A percentile compares a stretch with the other conserved stretches of the same genome.
phyloP scores from a whole-genome alignment of 2,329 filamentous ascomycete genomes.

The Venturia carpophila region DNA sequence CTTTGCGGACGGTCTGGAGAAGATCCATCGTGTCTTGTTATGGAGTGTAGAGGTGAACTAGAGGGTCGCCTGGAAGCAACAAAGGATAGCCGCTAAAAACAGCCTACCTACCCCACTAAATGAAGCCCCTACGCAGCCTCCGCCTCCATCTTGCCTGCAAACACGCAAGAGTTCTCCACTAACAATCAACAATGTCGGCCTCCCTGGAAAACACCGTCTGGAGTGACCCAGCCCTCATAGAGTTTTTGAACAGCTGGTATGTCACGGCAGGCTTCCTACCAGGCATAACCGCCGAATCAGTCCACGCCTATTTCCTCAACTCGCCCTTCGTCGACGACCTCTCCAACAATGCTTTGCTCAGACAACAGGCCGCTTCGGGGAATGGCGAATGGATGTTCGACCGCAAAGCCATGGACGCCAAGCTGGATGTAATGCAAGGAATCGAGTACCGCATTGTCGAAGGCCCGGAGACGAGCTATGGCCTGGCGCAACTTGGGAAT shows the following conservation, averaged over 20 bases:
- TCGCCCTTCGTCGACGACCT: conserved; percentile 56
- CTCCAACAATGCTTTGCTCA: conserved; percentile 48
- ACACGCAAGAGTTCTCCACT: neutral
- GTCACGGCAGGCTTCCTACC: neutral
- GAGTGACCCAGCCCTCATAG: conserved; percentile 8
- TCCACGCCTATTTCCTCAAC: conserved; percentile 55
- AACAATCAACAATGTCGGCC: conserved; percentile 8
- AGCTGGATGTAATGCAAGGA: conserved; percentile 47
- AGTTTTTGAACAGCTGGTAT: neutral
- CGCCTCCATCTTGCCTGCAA: neutral
- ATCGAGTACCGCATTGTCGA: conserved; percentile 53
- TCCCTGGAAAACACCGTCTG: neutral
- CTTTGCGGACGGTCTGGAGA: conserved; percentile 85
- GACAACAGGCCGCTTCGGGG: conserved; percentile 44
- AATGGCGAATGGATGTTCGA: conserved; percentile 40
- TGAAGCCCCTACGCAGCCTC: conserved; percentile 31
- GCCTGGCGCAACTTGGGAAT: conserved; percentile 29
- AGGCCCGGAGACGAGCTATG: conserved; percentile 45
- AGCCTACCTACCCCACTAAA: neutral
- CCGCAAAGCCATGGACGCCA: conserved; percentile 48
- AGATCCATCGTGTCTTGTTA: conserved; percentile 64
- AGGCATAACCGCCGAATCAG: conserved; percentile 21
- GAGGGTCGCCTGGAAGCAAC: neutral
- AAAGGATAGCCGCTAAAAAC: neutral
- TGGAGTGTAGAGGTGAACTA: neutral